Conservation (phyloP, 352 stramenopile genomes). For the Pseudoperonospora humuli region DNA sequence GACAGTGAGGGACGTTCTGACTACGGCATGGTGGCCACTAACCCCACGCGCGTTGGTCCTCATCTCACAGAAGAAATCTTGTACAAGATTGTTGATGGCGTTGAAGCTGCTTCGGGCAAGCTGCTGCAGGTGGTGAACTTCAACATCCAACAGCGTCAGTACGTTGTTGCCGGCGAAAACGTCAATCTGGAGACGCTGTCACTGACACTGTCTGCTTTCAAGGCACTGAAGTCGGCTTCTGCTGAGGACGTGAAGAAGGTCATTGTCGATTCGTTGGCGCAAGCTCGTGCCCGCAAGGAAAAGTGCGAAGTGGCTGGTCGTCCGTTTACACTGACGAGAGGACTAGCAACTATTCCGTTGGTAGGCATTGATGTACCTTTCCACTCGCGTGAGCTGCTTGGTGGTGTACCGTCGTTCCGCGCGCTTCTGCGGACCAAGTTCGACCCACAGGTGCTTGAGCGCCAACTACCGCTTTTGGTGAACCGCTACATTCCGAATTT, state of each 20-base stretch:
- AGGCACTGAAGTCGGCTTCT: slow-evolving; percentile 38
- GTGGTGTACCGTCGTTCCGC: slow-evolving; percentile 73
- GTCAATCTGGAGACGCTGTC: slow-evolving; percentile 78
- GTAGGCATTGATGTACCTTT: slow-evolving; percentile 88
- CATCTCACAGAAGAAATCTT: slow-evolving; percentile 67
- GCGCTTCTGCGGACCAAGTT: slow-evolving; percentile 68
- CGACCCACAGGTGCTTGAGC: slow-evolving; percentile 51
- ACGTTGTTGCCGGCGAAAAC: slow-evolving; percentile 78
- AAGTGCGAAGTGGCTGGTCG: slow-evolving; percentile 42
- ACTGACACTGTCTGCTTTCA: slow-evolving; percentile 43
- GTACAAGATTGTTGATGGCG: slow-evolving; percentile 60
- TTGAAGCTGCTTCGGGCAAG: slow-evolving; percentile 51
- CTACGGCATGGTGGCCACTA: slow-evolving; percentile 83
- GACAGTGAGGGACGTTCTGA: slow-evolving; percentile 62
- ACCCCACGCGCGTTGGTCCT: slow-evolving; percentile 64
- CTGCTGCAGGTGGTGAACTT: slow-evolving; percentile 86
- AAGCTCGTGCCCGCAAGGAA: slow-evolving; percentile 57
- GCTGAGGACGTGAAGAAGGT: slow-evolving; percentile 40
- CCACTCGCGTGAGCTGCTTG: slow-evolving; percentile 78
- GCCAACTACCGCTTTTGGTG: slow-evolving; percentile 59
- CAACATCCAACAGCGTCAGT: slow-evolving; percentile 80
- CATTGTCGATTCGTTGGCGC: slow-evolving; percentile 43
- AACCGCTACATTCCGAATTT: slow-evolving; percentile 85
- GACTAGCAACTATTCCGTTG: slow-evolving; percentile 78
- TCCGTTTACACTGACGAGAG: slow-evolving; percentile 53